Percentiles rank a stretch among this genome's conserved stretches.
Conservation (phyloP, 805 yeast species). For the Starmerella powellii region DNA sequence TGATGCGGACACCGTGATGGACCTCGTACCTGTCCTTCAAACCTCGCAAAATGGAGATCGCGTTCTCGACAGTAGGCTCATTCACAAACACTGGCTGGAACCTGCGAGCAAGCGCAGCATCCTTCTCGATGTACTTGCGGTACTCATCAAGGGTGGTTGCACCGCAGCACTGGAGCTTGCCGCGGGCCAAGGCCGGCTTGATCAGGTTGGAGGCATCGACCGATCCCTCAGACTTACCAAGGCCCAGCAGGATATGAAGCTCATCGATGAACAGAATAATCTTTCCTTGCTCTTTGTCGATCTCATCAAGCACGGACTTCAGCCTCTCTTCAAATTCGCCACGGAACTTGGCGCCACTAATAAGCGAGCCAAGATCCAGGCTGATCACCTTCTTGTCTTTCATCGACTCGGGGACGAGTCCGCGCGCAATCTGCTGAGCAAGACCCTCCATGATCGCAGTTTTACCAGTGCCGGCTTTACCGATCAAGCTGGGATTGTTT, state of each 20-base stretch:
- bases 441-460: slow-evolving; percentile 94
- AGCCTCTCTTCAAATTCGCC: slow-evolving; percentile 97
- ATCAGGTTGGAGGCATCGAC: slow-evolving; percentile 89
- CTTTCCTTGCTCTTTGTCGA: slow-evolving; percentile 74
- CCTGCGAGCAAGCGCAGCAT: slow-evolving; percentile 88
- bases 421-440: slow-evolving; percentile 82
- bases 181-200: slow-evolving; percentile 90
- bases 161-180: slow-evolving; percentile 83
- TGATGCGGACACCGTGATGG: slow-evolving; percentile 91
- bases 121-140: slow-evolving; percentile 86
- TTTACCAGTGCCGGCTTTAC: slow-evolving; percentile 97
- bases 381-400: slow-evolving; percentile 74
- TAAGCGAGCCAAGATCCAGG: slow-evolving; percentile 74
- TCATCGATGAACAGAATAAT: slow-evolving; percentile 91
- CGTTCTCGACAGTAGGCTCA: slow-evolving; percentile 84
- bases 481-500: slow-evolving; percentile 89
- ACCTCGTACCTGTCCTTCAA: slow-evolving; percentile 89
- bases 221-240: slow-evolving; percentile 92
- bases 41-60: slow-evolving; percentile 85
- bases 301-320: slow-evolving; percentile 89
- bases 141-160: slow-evolving; percentile 94
- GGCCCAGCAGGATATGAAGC: slow-evolving; percentile 98
- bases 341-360: slow-evolving; percentile 88
- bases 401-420: slow-evolving; percentile 91
- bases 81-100: slow-evolving; percentile 77